Base-by-base conservation (phyloP, 192 early-diverging fungal genomes). In the Backusella parvicylindrica region DNA sequence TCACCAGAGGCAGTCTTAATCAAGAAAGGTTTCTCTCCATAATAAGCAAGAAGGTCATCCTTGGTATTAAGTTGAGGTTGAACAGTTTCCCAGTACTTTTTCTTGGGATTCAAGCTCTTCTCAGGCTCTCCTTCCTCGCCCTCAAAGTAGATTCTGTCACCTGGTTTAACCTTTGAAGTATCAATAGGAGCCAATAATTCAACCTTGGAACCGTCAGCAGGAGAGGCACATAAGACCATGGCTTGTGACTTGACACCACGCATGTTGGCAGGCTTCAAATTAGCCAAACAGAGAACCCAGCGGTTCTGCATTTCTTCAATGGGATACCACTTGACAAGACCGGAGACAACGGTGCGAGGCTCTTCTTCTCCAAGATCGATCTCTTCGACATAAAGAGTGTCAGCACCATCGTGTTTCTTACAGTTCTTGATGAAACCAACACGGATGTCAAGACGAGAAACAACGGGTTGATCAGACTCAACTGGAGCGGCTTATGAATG, bases 71-170 rank as follows among this genome's bases (percentile, higher is more conserved):
- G 83, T 16, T 90, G 91, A 36, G 96, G 95, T 87, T 98, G 96
- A 63, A 99, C 93, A 26, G 94, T 94, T 80, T 99, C 98, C 88
- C 90, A 99, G 70, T 97, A 90, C 88, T 99, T 99, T 88, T 96
- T 96, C 89, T 99, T 99, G 75, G 98, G 96, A 82, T 97, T 97
- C 73, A 99, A 89, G 28, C 92, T 87, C 72, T 88, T 91, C 78
- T 98, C 96, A 33, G 98, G 95, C 75, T 85, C 91, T 60, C 85
- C 94, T 88, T 96, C 92, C 74, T 92, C 90, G 33, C 95, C 95
- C 41, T 94, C 94, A 87, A 98, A 95, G 87, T 86, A 96, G 66
- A 97, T 92, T 67, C 90, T 88, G 73, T 96, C 95, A 66, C 98
- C 98, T 16, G 98, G 96, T 77, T 90, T 87, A 71, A 89, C 89